phyloP scores from a whole-genome alignment of 768 basidiomycete species.

The Hypsizygus marmoreus region DNA sequence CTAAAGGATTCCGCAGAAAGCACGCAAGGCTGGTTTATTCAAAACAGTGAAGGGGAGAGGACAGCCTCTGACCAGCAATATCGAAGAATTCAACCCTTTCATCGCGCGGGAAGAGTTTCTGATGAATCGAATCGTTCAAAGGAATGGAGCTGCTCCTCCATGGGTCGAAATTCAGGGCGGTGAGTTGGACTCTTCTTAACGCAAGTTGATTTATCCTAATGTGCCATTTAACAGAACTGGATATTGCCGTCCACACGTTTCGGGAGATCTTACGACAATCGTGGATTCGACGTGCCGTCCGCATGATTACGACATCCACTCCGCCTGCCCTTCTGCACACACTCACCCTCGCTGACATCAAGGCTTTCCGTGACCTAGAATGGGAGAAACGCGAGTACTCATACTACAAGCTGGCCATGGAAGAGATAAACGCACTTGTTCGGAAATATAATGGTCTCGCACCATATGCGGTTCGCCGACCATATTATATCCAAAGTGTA shows the following conservation, averaged over 20 bases:
- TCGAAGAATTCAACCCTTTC: slow-evolving; percentile 52
- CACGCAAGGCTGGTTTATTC: slow-evolving; percentile 67
- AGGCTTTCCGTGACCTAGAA: slow-evolving; percentile 55
- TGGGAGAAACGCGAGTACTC: slow-evolving; percentile 70
- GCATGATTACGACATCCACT: slow-evolving; percentile 53
- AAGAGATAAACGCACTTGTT: slow-evolving; percentile 73
- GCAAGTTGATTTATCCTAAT: background rate
- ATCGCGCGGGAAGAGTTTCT: slow-evolving; percentile 79
- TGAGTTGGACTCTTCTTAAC: slow-evolving; percentile 26
- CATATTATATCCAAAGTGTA: slow-evolving; percentile 52
- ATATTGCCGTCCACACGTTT: slow-evolving; percentile 60
- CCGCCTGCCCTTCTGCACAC: slow-evolving; percentile 39
- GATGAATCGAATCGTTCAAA: slow-evolving; percentile 83
- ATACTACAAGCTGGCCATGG: slow-evolving; percentile 70
- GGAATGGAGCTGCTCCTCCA: slow-evolving; percentile 80
- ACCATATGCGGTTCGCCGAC: slow-evolving; percentile 73
- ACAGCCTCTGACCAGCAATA: slow-evolving; percentile 36
- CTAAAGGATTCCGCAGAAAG: slow-evolving; percentile 44
- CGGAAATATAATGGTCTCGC: slow-evolving; percentile 81
- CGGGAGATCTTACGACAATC: slow-evolving; percentile 63
- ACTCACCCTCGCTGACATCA: slow-evolving; percentile 37
- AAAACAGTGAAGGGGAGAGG: slow-evolving; percentile 70
- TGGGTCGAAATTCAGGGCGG: slow-evolving; percentile 85
- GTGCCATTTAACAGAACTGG: slow-evolving; percentile 53
- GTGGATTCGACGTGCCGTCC: slow-evolving; percentile 76